Evolutionary conservation across 1,139 yeast species (phyloP).

Genomic region (Suhomyces panamericanus): DNA sequence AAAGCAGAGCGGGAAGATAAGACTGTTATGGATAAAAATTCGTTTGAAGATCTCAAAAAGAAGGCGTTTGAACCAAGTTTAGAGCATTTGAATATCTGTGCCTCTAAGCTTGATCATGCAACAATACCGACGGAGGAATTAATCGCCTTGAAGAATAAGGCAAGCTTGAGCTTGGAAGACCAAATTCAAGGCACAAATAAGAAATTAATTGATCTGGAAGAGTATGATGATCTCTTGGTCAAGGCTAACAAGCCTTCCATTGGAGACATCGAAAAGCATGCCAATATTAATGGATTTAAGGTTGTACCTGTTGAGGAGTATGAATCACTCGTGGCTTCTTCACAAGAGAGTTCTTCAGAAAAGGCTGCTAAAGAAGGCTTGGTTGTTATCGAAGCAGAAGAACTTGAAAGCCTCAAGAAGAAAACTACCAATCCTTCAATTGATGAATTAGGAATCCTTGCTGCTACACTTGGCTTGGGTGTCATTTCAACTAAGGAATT

Average conservation of each 20-base stretch:
- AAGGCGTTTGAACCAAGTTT: conserved; percentile 10
- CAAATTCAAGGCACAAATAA: conserved; percentile 26
- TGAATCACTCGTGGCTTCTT: conserved; percentile 17
- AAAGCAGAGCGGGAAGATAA: conserved; percentile 18
- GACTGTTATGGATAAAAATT: conserved; percentile 11
- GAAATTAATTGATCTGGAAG: conserved; percentile 25
- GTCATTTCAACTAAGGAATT: conserved; percentile 21
- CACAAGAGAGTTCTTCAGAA: conserved; percentile 8
- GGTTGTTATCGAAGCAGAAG: conserved; percentile 11
- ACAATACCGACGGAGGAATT: conserved; percentile 19
- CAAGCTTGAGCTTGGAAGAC: conserved; percentile 23
- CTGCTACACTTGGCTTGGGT: conserved; percentile 24
- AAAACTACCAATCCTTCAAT: conserved; percentile 21
- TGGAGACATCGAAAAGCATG: conserved; percentile 29
- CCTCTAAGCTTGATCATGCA: conserved; percentile 11
- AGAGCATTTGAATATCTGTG: conserved; percentile 7
- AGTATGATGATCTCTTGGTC: conserved; percentile 35
- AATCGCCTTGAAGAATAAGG: conserved; percentile 11
- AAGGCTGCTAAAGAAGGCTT: conserved; percentile 18
- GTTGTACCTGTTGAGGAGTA: conserved; percentile 31
- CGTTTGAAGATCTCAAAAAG: conserved; percentile 10
- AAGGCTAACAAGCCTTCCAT: conserved; percentile 41
- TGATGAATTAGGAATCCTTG: conserved; percentile 22
- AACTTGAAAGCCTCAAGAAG: conserved; percentile 13
- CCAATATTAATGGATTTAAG: conserved; percentile 30